Evolutionary conservation across 805 yeast genomes (phyloP).

Genomic region (Teunomyces gatunensis): DNA sequence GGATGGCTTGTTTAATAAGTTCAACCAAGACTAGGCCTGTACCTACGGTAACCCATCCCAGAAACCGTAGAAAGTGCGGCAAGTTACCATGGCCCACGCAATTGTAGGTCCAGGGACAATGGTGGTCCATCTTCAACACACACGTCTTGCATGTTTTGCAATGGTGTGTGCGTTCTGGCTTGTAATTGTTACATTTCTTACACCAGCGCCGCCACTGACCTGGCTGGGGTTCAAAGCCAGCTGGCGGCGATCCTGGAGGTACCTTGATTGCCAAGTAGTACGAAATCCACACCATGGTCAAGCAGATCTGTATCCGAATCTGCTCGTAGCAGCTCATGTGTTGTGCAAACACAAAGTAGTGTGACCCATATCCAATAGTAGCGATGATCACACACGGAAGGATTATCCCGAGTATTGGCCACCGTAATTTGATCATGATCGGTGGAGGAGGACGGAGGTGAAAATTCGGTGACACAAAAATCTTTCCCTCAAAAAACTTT

Average conservation of each 20-base stretch:
- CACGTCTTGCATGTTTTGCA: conserved; percentile 76
- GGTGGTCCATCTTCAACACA: conserved; percentile 90
- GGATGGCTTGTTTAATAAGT: conserved; percentile 37
- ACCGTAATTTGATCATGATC: conserved; percentile 14
- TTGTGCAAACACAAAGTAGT: conserved; percentile 50
- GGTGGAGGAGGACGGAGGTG: neutral
- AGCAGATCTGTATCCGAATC: conserved; percentile 43
- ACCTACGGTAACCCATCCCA: conserved; percentile 60
- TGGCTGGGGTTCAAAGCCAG: conserved; percentile 37
- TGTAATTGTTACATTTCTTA: conserved; percentile 63
- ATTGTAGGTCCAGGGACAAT: conserved; percentile 88
- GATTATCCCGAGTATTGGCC: conserved; percentile 16
- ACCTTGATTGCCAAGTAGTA: conserved; percentile 65
- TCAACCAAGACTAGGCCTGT: conserved; percentile 47
- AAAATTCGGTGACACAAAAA: conserved; percentile 4
- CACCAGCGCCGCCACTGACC: conserved; percentile 70
- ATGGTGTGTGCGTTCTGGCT: conserved; percentile 86
- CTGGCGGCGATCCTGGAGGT: conserved; percentile 69
- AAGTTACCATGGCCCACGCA: conserved; percentile 80
- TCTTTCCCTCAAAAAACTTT: conserved; percentile 5
- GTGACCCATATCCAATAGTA: conserved; percentile 60
- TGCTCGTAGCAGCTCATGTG: conserved; percentile 41
- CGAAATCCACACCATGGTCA: conserved; percentile 68
- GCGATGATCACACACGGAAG: conserved; percentile 65
- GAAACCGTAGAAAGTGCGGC: conserved; percentile 78